Percentiles rank a stretch among this genome's conserved stretches.
Conservation (phyloP, 2,329 filamentous ascomycete species). For the Iodosphaeria phyllophila region DNA sequence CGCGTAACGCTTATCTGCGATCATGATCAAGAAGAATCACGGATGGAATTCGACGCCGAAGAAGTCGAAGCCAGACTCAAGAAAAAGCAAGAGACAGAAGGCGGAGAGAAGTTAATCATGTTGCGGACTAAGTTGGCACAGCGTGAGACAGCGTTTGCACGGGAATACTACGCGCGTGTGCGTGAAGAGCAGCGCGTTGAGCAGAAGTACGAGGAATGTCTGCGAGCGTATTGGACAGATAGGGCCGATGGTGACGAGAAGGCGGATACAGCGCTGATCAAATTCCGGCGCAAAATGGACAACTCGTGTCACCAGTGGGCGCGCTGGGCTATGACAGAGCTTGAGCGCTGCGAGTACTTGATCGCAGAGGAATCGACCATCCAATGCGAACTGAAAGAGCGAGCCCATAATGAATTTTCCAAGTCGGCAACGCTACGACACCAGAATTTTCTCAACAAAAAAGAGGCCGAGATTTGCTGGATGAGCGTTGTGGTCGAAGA, state of each 20-base stretch:
- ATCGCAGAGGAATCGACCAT: slow-evolving; percentile 21
- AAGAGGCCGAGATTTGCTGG: slow-evolving; percentile 28
- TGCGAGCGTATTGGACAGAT: slow-evolving; percentile 19
- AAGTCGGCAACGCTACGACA: slow-evolving; percentile 11
- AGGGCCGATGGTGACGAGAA: slow-evolving; percentile 13
- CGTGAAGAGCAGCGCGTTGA: slow-evolving; percentile 23
- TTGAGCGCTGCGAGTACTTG: slow-evolving; percentile 15
- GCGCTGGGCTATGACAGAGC: slow-evolving; percentile 20
- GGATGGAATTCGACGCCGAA: slow-evolving; percentile 9
- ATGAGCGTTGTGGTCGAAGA: slow-evolving; percentile 23
- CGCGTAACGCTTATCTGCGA: slow-evolving; percentile 15
- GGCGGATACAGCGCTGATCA: slow-evolving; percentile 14
- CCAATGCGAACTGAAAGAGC: slow-evolving; percentile 23
- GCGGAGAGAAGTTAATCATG: slow-evolving; percentile 10
- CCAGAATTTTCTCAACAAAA: slow-evolving; percentile 14
- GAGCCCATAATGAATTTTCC: slow-evolving; percentile 14
- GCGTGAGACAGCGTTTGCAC: slow-evolving; percentile 15
- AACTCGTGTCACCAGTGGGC: slow-evolving; percentile 19
- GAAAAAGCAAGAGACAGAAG: slow-evolving; percentile 15
- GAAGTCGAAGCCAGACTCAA: slow-evolving; percentile 12
- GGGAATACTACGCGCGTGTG: slow-evolving; percentile 22
- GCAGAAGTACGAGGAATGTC: slow-evolving; percentile 19
- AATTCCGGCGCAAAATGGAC: slow-evolving; percentile 21
- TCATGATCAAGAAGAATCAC: slow-evolving; percentile 17
- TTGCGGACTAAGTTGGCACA: slow-evolving; percentile 13